A percentile compares a stretch with the other conserved stretches of the same genome.
phyloP scores from a whole-genome alignment of 116 monocot species.

The Trichopus zeylanicus region DNA sequence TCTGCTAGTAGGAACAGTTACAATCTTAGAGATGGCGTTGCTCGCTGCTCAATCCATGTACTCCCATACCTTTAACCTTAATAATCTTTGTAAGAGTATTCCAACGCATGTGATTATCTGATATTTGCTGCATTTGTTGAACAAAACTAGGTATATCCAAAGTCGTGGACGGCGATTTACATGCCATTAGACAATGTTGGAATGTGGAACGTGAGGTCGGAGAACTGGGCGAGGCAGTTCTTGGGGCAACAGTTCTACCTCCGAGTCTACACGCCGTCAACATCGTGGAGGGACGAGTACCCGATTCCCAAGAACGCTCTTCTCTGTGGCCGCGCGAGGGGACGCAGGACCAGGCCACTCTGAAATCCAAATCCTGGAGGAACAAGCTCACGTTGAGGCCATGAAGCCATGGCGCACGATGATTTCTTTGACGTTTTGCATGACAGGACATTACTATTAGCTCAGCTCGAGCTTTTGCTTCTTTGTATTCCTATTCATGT shows the following conservation, averaged over 20 bases:
- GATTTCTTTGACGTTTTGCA: too few species aligned
- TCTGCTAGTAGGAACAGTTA: constrained; percentile 52
- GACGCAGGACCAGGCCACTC: constrained; percentile 39
- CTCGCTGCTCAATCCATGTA: constrained; percentile 74
- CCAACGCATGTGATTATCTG: too few species aligned
- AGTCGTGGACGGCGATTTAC: constrained; percentile 66
- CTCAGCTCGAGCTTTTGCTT: constrained; percentile 15
- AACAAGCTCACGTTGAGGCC: neutral
- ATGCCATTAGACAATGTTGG: constrained; percentile 67
- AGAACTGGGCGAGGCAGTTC: constrained; percentile 62
- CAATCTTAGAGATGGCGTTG: constrained; percentile 72
- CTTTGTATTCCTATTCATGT: too few species aligned
- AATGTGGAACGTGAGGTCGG: constrained; percentile 76
- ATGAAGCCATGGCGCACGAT: constrained; percentile 20
- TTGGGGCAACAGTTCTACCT: constrained; percentile 72
- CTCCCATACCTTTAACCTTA: neutral
- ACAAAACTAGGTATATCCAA: constrained; percentile 53
- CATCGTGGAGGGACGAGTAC: constrained; percentile 68
- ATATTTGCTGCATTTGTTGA: neutral
- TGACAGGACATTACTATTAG: neutral
- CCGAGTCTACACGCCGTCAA: constrained; percentile 53
- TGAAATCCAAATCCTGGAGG: constrained; percentile 1
- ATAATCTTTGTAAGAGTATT: too few species aligned
- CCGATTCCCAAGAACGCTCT: constrained; percentile 60
- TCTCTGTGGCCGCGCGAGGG: constrained; percentile 53